phyloP scores from a whole-genome alignment of 345 rosid species.

The Psidium guajava region DNA sequence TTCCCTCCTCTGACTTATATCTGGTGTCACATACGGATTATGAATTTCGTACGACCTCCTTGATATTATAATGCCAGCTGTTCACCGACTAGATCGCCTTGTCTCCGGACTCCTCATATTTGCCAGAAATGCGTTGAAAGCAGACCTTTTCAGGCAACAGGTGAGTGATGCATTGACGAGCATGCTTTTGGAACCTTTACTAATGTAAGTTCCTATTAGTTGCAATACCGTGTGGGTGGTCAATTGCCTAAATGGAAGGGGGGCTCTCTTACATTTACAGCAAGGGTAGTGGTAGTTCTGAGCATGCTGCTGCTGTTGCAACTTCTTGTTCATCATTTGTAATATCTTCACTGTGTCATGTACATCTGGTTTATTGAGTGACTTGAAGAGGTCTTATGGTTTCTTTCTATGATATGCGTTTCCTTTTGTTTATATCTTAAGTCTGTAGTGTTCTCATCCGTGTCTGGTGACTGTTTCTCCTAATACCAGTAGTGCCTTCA shows the following conservation, averaged over 20 bases:
- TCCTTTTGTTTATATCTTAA: neutral
- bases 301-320: neutral
- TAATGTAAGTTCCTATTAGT: neutral
- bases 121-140: slow-evolving; percentile 74
- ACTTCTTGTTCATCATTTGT: neutral
- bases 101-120: slow-evolving; percentile 90
- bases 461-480: neutral
- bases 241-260: neutral
- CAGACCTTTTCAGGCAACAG: slow-evolving; percentile 83
- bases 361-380: neutral
- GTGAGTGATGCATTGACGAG: slow-evolving; percentile 13
- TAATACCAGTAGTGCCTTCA: neutral
- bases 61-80: slow-evolving; percentile 34
- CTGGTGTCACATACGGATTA: neutral
- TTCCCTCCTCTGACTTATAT: neutral
- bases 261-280: neutral
- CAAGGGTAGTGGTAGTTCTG: neutral
- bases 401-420: neutral
- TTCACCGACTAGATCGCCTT: slow-evolving; percentile 79
- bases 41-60: slow-evolving; percentile 7
- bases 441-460: neutral
- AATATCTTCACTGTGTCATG: neutral
- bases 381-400: neutral
- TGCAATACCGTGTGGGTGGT: neutral
- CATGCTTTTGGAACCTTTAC: neutral